These are phyloP conservation scores for Neurospora sp. DNA, from an alignment of 495 filamentous ascomycete genomes.

Conservation along the genomic window DNA sequence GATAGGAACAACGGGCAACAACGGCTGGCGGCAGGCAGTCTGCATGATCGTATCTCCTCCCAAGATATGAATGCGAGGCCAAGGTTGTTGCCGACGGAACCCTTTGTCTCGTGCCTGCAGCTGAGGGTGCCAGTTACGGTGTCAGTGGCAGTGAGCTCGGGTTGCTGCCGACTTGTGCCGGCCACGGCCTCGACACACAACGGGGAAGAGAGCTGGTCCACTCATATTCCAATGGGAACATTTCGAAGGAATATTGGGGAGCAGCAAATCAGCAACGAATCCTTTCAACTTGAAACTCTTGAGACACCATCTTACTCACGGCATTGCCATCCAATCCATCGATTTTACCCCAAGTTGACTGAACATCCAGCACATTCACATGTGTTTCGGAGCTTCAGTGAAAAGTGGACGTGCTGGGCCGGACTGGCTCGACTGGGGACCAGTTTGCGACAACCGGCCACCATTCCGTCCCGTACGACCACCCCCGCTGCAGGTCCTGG, in stretches of 20 bases:
- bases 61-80: too few species aligned
- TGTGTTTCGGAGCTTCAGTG: neutral
- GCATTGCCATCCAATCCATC: neutral
- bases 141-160: too few species aligned
- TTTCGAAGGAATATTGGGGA: neutral
- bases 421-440: neutral
- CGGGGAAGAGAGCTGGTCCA: neutral
- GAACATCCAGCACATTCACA: neutral
- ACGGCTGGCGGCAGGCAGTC: neutral
- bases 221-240: neutral
- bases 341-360: neutral
- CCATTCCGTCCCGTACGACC: neutral
- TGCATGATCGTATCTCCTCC: neutral
- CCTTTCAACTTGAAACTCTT: neutral
- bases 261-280: neutral
- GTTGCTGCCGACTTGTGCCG: too few species aligned
- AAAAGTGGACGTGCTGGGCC: neutral
- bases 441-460: neutral
- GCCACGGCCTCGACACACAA: too few species aligned
- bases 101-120: too few species aligned
- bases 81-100: too few species aligned
- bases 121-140: too few species aligned
- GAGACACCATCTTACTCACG: neutral
- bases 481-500: neutral
- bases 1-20: neutral